Evolutionary conservation across 2,329 filamentous ascomycete species (phyloP).

Genomic region (Aureobasidium sp.): DNA sequence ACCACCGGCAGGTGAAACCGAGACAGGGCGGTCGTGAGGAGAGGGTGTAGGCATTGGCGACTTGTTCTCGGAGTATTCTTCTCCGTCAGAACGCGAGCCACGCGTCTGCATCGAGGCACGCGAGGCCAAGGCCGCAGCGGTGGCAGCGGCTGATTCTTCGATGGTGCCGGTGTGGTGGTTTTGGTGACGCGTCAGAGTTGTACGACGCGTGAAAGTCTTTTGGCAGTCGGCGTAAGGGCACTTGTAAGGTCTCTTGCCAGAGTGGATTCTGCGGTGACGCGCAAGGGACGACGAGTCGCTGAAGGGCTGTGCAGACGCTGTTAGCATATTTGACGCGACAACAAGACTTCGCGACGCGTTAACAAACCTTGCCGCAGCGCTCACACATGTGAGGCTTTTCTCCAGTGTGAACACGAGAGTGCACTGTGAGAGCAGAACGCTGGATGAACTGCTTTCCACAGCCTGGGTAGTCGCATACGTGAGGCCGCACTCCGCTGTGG

Average conservation of each 20-base stretch:
- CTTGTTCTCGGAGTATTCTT: conserved; percentile 58
- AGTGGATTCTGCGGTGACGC: conserved; percentile 88
- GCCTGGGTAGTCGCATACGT: conserved; percentile 79
- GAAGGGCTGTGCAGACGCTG: conserved; percentile 57
- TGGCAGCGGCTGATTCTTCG: conserved; percentile 84
- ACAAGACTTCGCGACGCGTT: neutral
- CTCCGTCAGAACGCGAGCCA: conserved; percentile 56
- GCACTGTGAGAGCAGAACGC: conserved; percentile 87
- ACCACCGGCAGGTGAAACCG: conserved; percentile 71
- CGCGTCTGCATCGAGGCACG: conserved; percentile 36
- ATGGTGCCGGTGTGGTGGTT: conserved; percentile 94
- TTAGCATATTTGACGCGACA: conserved; percentile 7
- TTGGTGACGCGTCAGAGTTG: conserved; percentile 89
- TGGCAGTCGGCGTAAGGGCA: conserved; percentile 96
- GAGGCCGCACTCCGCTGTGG: conserved; percentile 81
- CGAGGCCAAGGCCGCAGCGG: conserved; percentile 70
- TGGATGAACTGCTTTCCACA: conserved; percentile 98
- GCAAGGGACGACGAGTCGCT: conserved; percentile 96
- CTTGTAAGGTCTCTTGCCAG: conserved; percentile 91
- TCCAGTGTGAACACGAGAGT: conserved; percentile 89
- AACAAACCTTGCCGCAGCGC: conserved; percentile 80
- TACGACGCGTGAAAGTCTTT: conserved; percentile 94
- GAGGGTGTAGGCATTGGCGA: conserved; percentile 75
- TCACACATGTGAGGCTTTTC: conserved; percentile 99
- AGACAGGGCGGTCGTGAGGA: conserved; percentile 67